Base-by-base conservation (phyloP, 1,284 basidiomycete species). In the Phellopilus nigrolimitatus region DNA sequence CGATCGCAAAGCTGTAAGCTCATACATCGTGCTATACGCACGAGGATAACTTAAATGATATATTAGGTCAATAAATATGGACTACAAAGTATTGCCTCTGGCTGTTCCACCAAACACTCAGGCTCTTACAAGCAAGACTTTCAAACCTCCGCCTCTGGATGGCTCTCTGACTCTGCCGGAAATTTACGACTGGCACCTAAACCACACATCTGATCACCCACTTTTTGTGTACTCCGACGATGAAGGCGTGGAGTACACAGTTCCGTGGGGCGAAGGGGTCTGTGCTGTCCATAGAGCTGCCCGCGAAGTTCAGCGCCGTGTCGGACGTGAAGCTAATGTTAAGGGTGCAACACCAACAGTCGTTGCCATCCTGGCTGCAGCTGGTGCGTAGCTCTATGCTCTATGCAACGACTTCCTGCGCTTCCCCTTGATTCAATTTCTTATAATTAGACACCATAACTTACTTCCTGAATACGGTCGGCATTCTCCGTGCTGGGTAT, bases 401-500 rank as follows among this genome's bases (percentile, higher is more conserved):
- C 15, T n/a, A 36, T 19, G 15, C 6, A 10, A n/a, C n/a, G n/a
- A n/a, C n/a, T n/a, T n/a, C n/a, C n/a, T n/a, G n/a, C n/a, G n/a
- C n/a, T n/a, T n/a, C n/a, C n/a, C n/a, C n/a, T n/a, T n/a, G n/a
- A n/a, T n/a, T n/a, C n/a, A n/a, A n/a, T n/a, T n/a, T n/a, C n/a
- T n/a, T n/a, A n/a, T n/a, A n/a, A n/a, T n/a, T 28, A 66, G 68
- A 70, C 47, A 63, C 66, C 7, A 59, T 67, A 54, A 66, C 66
- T 1, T 68, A 62, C 31, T 59, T 59, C 45, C 58, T 60, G 15
- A 58, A 58, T 17, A 47, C 60, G n/a, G 47, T 63, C n/a, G 67
- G 67, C 10, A 59, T 66, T 27, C 24, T 67, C 13, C 59, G 66
- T 3, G 62, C 68, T 0, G 68, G 67, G 10, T 63, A 59, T 47